Evolutionary conservation across 345 rosid species (phyloP).

Genomic region (Sisymbrium irio): DNA sequence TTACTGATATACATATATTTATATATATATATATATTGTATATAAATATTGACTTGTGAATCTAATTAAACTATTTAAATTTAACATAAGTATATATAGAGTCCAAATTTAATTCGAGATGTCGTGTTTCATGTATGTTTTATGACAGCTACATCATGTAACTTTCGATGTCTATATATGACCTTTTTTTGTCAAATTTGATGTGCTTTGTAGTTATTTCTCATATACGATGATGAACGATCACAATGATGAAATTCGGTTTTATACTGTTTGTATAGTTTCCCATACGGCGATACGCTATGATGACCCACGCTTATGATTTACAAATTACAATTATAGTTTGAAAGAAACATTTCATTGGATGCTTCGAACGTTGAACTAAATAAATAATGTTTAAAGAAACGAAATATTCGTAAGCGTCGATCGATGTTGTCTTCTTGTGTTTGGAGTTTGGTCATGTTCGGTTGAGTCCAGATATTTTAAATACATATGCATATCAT

Average conservation of each 20-base stretch:
- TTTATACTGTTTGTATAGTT: slow-evolving; percentile 15
- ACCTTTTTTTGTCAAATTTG: background rate
- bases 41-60: background rate
- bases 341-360: slow-evolving; percentile 4
- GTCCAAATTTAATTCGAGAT: background rate
- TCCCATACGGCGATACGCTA: background rate
- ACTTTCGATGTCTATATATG: background rate
- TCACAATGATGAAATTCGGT: background rate
- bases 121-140: background rate
- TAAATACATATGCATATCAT: background rate
- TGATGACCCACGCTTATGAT: slow-evolving; percentile 1
- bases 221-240: slow-evolving; percentile 4
- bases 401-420: slow-evolving; percentile 12
- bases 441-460: slow-evolving; percentile 19
- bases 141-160: background rate
- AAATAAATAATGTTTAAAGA: background rate
- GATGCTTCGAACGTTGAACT: slow-evolving; percentile 22
- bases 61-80: background rate
- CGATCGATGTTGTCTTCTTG: slow-evolving; percentile 21
- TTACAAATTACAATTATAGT: background rate
- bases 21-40: background rate
- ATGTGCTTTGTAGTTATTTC: slow-evolving; percentile 4
- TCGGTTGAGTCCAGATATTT: slow-evolving; percentile 22
- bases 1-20: no score
- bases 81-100: background rate